These are phyloP conservation scores for Yarrowia sp. DNA, from an alignment of 805 yeast species.

Conservation along the genomic window DNA sequence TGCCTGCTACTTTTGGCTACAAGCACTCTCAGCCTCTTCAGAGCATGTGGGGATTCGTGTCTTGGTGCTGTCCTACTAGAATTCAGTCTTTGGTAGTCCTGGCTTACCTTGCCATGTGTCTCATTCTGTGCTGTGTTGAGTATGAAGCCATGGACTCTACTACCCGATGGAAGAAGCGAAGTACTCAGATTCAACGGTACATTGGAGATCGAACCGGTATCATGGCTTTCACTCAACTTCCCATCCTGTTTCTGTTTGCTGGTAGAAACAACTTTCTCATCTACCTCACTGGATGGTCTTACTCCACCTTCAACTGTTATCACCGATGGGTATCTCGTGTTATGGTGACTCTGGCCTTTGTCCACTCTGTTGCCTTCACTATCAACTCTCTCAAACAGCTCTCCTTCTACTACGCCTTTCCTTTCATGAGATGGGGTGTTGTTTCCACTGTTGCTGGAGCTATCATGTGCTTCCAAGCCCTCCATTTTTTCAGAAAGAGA, in stretches of 20 bases:
- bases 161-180: slow-evolving; percentile 37
- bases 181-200: slow-evolving; percentile 32
- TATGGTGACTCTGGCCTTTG: slow-evolving; percentile 31
- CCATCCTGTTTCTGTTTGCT: slow-evolving; percentile 46
- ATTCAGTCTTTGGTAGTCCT: slow-evolving; percentile 43
- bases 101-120: slow-evolving; percentile 39
- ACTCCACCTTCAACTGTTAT: slow-evolving; percentile 56
- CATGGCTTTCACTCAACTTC: slow-evolving; percentile 34
- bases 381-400: not conserved
- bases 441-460: slow-evolving; percentile 46
- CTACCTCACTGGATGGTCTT: slow-evolving; percentile 59
- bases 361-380: slow-evolving; percentile 32
- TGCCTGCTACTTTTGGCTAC: slow-evolving; percentile 39
- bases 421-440: slow-evolving; percentile 42
- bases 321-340: slow-evolving; percentile 46
- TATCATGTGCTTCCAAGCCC: slow-evolving; percentile 49
- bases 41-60: slow-evolving; percentile 28
- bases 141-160: slow-evolving; percentile 29
- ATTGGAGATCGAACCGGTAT: slow-evolving; percentile 34
- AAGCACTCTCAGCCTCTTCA: slow-evolving; percentile 37
- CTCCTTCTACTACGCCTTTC: not conserved
- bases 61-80: slow-evolving; percentile 43
- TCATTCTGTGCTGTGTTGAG: slow-evolving; percentile 31
- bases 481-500: slow-evolving; percentile 50
- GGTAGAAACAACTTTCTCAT: slow-evolving; percentile 70